Conservation (phyloP, 371 early-diverging fungal species). For the Syncephalastrum racemosum region DNA sequence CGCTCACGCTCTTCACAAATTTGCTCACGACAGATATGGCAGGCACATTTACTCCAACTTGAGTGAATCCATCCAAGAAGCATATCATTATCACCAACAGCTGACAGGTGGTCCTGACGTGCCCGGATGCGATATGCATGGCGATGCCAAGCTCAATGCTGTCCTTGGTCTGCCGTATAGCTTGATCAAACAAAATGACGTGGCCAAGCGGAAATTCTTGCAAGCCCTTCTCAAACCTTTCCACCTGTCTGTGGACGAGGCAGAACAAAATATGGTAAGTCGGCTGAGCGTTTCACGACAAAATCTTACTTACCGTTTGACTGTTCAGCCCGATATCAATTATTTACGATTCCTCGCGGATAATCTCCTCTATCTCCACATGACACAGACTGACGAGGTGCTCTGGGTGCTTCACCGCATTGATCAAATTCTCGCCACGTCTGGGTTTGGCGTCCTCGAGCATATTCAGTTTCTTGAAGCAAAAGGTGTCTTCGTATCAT, state of each 20-base stretch:
- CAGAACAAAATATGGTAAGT: not conserved
- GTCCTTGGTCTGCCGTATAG: slow-evolving; percentile 67
- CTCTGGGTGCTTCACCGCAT: slow-evolving; percentile 67
- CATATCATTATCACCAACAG: slow-evolving; percentile 33
- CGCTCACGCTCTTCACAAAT: slow-evolving; percentile 70
- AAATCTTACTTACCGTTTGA: not conserved
- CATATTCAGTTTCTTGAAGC: slow-evolving; percentile 31
- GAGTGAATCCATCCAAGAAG: slow-evolving; percentile 67
- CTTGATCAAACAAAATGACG: slow-evolving; percentile 66
- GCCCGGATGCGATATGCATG: slow-evolving; percentile 6
- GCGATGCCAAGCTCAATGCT: slow-evolving; percentile 58
- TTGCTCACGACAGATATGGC: slow-evolving; percentile 80
- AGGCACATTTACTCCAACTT: slow-evolving; percentile 77
- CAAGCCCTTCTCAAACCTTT: slow-evolving; percentile 66
- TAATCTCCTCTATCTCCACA: slow-evolving; percentile 72
- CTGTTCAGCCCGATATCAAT: slow-evolving; percentile 46
- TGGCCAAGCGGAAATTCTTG: slow-evolving; percentile 73
- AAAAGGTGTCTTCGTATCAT: no score
- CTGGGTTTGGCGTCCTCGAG: slow-evolving; percentile 61
- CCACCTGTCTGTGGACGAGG: slow-evolving; percentile 33
- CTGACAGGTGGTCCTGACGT: no score
- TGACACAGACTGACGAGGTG: slow-evolving; percentile 78
- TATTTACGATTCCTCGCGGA: slow-evolving; percentile 81
- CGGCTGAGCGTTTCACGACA: not conserved
- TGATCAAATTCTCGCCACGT: slow-evolving; percentile 67